Conservation (phyloP, 441 rosid genomes). For the Iberis amara region DNA sequence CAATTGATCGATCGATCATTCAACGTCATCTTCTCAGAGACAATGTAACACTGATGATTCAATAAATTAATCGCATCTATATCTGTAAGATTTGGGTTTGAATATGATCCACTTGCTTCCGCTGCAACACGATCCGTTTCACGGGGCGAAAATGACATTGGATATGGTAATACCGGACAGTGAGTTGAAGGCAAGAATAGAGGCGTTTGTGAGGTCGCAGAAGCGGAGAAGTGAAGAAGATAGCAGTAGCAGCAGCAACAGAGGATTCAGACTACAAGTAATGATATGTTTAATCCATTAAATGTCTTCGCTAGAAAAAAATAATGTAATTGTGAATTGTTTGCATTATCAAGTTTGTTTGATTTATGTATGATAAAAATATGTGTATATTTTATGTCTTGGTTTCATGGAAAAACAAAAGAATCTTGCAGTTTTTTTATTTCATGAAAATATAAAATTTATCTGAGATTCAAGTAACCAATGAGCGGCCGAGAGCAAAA, state of each 20-base stretch:
- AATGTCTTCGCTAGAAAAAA: background rate
- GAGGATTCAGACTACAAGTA: slow-evolving; percentile 63
- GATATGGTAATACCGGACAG: slow-evolving; percentile 79
- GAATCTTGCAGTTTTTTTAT: too few relatives aligned
- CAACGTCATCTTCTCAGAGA: slow-evolving; percentile 99
- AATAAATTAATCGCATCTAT: too few relatives aligned
- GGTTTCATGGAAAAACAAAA: too few relatives aligned
- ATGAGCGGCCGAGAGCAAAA: too few relatives aligned
- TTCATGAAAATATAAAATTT: too few relatives aligned
- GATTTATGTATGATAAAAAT: too few relatives aligned
- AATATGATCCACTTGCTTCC: slow-evolving; percentile 22
- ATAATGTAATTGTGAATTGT: too few relatives aligned
- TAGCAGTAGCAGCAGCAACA: slow-evolving; percentile 51
- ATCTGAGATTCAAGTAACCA: too few relatives aligned
- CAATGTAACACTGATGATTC: slow-evolving; percentile 36
- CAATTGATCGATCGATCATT: slow-evolving; percentile 80
- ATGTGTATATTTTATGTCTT: too few relatives aligned
- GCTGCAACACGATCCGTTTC: slow-evolving; percentile 87
- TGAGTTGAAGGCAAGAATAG: slow-evolving; percentile 74
- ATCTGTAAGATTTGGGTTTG: background rate
- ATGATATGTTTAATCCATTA: slow-evolving; percentile 79
- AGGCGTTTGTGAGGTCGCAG: slow-evolving; percentile 69
- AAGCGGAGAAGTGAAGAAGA: slow-evolving; percentile 50
- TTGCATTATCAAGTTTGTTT: too few relatives aligned
- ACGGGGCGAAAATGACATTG: slow-evolving; percentile 76